These are phyloP conservation scores for Sarocladium brachiariae DNA, from an alignment of 2,329 filamentous ascomycete genomes.

Conservation along the genomic window DNA sequence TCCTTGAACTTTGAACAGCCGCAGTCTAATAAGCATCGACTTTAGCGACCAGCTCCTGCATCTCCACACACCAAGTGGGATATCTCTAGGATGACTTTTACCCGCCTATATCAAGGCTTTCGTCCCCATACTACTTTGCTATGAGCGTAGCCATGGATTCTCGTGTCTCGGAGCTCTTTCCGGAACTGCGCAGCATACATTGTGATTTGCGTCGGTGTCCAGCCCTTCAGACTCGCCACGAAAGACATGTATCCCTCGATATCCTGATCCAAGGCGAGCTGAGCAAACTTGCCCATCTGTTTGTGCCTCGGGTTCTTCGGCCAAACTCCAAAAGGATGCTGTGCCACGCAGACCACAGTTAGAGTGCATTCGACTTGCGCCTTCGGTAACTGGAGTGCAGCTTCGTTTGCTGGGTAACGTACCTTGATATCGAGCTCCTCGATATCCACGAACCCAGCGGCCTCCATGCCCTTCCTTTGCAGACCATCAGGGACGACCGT, in stretches of 20 bases:
- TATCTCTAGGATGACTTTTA: too few relatives aligned
- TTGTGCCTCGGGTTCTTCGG: constrained; percentile 34
- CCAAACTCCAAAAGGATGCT: constrained; percentile 33
- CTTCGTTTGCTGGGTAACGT: too few relatives aligned
- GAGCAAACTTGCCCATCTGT: constrained; percentile 28
- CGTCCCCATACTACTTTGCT: constrained; percentile 19
- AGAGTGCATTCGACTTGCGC: too few relatives aligned
- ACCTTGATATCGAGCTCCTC: constrained; percentile 26
- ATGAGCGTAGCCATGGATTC: constrained; percentile 18
- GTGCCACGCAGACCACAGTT: too few relatives aligned
- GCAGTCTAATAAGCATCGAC: too few relatives aligned
- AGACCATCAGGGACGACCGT: constrained; percentile 13
- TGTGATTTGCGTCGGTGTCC: constrained; percentile 19
- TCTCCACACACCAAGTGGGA: too few relatives aligned
- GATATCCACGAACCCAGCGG: constrained; percentile 29
- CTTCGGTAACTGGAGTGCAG: too few relatives aligned
- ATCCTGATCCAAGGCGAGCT: constrained; percentile 24
- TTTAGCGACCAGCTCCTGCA: too few relatives aligned
- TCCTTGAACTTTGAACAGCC: too few relatives aligned
- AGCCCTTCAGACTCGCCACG: constrained; percentile 17
- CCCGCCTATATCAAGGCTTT: constrained; percentile 16
- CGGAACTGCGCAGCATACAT: constrained; percentile 19
- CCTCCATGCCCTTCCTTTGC: constrained; percentile 17
- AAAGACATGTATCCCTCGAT: constrained; percentile 22
- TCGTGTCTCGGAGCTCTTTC: constrained; percentile 8